Conservation (phyloP, 2,329 filamentous ascomycete species). For the Fusarium sororula region DNA sequence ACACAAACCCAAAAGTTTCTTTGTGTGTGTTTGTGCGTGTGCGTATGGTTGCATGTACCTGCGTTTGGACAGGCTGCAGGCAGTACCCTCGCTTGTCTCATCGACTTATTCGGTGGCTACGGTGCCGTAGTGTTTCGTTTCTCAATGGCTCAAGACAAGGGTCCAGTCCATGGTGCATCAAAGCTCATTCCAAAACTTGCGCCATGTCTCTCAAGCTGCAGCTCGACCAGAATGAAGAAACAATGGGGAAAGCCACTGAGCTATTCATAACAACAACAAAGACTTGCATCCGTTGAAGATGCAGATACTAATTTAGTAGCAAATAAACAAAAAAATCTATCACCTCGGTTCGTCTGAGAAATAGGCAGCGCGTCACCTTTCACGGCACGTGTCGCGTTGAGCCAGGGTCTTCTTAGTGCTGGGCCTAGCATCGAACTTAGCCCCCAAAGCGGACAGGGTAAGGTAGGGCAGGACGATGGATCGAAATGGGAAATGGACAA, state of each 20-base stretch:
- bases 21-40: neutral
- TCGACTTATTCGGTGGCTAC: constrained; percentile 26
- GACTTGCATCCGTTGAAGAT: neutral
- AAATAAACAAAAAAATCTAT: neutral
- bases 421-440: constrained; percentile 9
- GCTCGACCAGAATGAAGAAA: constrained; percentile 2
- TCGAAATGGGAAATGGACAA: constrained; percentile 29
- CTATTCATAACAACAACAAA: constrained; percentile 3
- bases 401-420: constrained; percentile 9
- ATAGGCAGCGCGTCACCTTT: constrained; percentile 28
- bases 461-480: constrained; percentile 10
- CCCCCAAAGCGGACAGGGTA: constrained; percentile 2
- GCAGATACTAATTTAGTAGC: constrained; percentile 1
- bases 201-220: constrained; percentile 11
- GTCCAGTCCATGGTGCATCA: constrained; percentile 9
- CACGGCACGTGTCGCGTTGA: constrained; percentile 34
- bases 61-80: constrained; percentile 19
- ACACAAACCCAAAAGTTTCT: constrained; percentile 3
- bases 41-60: constrained; percentile 17
- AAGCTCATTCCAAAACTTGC: constrained; percentile 29
- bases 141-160: constrained; percentile 23
- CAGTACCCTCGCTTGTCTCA: constrained; percentile 23
- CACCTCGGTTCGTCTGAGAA: constrained; percentile 8
- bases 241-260: constrained; percentile 1
- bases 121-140: constrained; percentile 34